These are phyloP conservation scores for Pseudogymnoascus sp. DNA, from an alignment of 2,329 filamentous ascomycete genomes.

Conservation along the genomic window DNA sequence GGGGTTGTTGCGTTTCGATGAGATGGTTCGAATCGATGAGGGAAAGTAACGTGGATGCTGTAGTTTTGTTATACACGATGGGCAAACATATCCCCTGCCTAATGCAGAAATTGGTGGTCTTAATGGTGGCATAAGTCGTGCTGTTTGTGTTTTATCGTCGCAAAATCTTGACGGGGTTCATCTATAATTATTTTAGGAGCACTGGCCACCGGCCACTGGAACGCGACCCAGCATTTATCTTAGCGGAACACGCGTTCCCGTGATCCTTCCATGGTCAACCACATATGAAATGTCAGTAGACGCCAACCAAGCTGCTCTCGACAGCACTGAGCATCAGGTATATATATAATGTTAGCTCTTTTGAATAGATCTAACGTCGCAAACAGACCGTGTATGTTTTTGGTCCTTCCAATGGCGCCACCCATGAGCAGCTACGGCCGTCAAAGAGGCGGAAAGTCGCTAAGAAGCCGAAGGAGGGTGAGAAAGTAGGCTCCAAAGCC, in stretches of 20 bases:
- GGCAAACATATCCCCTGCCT: slow-evolving; percentile 25
- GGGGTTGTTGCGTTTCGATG: neutral
- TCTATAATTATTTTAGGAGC: slow-evolving; percentile 5
- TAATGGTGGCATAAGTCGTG: slow-evolving; percentile 10
- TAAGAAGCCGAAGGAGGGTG: slow-evolving; percentile 14
- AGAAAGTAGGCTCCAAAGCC: neutral
- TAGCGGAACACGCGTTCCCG: slow-evolving; percentile 1
- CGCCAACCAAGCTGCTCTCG: slow-evolving; percentile 21
- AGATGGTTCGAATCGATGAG: slow-evolving; percentile 2
- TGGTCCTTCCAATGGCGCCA: slow-evolving; percentile 36
- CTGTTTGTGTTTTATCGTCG: slow-evolving; percentile 1
- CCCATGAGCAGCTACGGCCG: slow-evolving; percentile 31
- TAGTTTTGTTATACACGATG: slow-evolving; percentile 25
- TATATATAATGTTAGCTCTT: neutral
- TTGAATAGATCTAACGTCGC: neutral
- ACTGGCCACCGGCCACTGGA: neutral
- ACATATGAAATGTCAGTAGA: slow-evolving; percentile 24
- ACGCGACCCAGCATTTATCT: neutral
- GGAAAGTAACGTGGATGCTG: slow-evolving; percentile 10
- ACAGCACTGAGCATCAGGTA: slow-evolving; percentile 28
- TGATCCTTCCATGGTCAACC: neutral
- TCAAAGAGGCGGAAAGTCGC: slow-evolving; percentile 29
- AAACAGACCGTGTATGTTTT: slow-evolving; percentile 54
- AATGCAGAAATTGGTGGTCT: slow-evolving; percentile 3
- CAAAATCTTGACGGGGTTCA: neutral